Percentiles rank a stretch among this genome's conserved stretches.
These are phyloP conservation scores for Nicotiana paniculata DNA, from an alignment of 257 asterid genomes.

Conservation along the genomic window DNA sequence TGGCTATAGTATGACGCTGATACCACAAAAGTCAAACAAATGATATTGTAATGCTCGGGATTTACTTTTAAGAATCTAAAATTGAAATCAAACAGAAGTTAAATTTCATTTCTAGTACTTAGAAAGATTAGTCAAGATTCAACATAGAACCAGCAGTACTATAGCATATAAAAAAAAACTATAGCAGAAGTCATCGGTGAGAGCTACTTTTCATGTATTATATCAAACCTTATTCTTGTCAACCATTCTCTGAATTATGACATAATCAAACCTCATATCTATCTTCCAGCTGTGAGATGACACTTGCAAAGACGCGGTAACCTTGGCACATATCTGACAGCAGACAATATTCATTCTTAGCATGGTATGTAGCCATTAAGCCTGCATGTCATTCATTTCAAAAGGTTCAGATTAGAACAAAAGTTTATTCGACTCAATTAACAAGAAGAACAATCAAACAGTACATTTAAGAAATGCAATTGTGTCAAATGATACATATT, in stretches of 20 bases:
- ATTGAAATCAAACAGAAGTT: neutral
- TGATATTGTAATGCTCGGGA: neutral
- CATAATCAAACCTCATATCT: constrained; percentile 13
- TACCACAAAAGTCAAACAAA: neutral
- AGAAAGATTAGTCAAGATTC: neutral
- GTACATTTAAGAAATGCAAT: neutral
- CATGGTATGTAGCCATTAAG: constrained; percentile 94
- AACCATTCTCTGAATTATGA: neutral
- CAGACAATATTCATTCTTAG: constrained; percentile 91
- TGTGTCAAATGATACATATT: neutral
- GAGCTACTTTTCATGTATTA: neutral
- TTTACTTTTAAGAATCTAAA: neutral
- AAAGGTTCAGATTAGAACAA: neutral
- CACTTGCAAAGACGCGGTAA: constrained; percentile 63
- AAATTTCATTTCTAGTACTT: neutral
- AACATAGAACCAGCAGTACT: neutral
- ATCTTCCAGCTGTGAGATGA: constrained; percentile 76
- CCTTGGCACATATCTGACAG: constrained; percentile 94
- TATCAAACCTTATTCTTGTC: neutral
- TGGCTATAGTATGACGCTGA: neutral
- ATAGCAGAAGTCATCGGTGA: neutral
- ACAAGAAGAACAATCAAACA: neutral
- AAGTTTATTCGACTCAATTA: neutral
- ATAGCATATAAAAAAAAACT: neutral
- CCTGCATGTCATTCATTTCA: constrained; percentile 41